Evolutionary conservation across 1,284 basidiomycete species (phyloP).

Genomic region (Quambalaria eucalypti): DNA sequence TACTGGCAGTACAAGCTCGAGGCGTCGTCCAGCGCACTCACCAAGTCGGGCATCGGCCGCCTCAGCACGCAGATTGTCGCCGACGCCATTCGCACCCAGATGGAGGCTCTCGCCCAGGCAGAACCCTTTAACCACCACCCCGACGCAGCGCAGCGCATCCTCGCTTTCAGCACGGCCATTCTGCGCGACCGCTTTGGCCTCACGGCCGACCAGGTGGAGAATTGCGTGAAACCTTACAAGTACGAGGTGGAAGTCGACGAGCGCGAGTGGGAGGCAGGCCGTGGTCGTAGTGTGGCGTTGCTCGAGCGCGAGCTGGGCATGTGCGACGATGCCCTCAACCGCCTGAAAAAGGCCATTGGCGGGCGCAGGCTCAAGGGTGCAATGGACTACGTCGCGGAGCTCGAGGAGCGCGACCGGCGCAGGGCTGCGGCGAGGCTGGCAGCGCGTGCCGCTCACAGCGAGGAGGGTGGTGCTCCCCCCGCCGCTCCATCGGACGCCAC

Average conservation of each 20-base stretch:
- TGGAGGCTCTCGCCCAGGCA: slow-evolving; percentile 68
- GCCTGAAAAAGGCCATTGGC: slow-evolving; percentile 77
- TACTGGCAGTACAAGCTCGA: slow-evolving; percentile 96
- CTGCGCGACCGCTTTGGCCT: slow-evolving; percentile 81
- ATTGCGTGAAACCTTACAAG: slow-evolving; percentile 98
- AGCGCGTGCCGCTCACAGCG: slow-evolving; percentile 18
- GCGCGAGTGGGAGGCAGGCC: slow-evolving; percentile 80
- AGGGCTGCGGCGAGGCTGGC: slow-evolving; percentile 47
- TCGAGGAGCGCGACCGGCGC: slow-evolving; percentile 74
- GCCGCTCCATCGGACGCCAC: background rate
- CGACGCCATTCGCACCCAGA: slow-evolving; percentile 76
- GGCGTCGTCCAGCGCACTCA: slow-evolving; percentile 78
- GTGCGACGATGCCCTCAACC: slow-evolving; percentile 76
- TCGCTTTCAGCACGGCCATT: slow-evolving; percentile 84
- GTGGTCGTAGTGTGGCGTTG: slow-evolving; percentile 64
- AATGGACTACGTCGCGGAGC: slow-evolving; percentile 67
- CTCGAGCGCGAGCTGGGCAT: slow-evolving; percentile 74
- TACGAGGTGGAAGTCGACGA: slow-evolving; percentile 74
- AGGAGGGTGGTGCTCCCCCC: slow-evolving; percentile 19
- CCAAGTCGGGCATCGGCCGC: slow-evolving; percentile 92
- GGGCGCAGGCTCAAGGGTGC: slow-evolving; percentile 68
- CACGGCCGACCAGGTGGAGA: slow-evolving; percentile 96
- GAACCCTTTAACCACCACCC: slow-evolving; percentile 92
- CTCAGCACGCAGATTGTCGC: slow-evolving; percentile 90
- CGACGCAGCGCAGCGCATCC: slow-evolving; percentile 72